Conservation (phyloP, 2,329 filamentous ascomycete genomes). For the Ophiocordyceps polyrhachis-furcata region DNA sequence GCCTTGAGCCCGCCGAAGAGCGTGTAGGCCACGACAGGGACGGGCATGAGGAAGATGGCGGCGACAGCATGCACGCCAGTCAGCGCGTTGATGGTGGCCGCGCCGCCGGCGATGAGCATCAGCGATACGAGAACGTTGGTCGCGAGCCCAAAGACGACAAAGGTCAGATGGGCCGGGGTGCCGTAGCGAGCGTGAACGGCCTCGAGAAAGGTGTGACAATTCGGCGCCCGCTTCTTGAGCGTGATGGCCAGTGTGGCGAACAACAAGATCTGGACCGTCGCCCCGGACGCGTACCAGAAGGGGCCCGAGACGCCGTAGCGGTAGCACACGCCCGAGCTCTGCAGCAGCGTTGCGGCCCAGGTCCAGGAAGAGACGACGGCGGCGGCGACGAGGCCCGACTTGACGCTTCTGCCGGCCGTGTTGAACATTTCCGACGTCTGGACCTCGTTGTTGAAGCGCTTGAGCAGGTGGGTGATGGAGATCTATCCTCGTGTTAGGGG, state of each 20-base stretch:
- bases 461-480: slow-evolving; percentile 50
- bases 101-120: slow-evolving; percentile 71
- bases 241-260: slow-evolving; percentile 86
- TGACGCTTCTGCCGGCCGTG: slow-evolving; percentile 73
- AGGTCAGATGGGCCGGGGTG: slow-evolving; percentile 50
- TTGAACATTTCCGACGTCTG: slow-evolving; percentile 90
- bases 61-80: slow-evolving; percentile 43
- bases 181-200: slow-evolving; percentile 71
- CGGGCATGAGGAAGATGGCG: slow-evolving; percentile 29
- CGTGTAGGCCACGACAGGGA: slow-evolving; percentile 48
- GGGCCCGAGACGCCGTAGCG: slow-evolving; percentile 49
- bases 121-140: slow-evolving; percentile 78
- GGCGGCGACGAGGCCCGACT: slow-evolving; percentile 70
- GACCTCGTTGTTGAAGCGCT: slow-evolving; percentile 43
- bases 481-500: slow-evolving; percentile 20
- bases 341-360: slow-evolving; percentile 70
- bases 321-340: slow-evolving; percentile 69
- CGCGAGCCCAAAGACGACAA: slow-evolving; percentile 63
- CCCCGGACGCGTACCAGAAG: slow-evolving; percentile 47
- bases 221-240: slow-evolving; percentile 69
- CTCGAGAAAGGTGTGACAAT: slow-evolving; percentile 73
- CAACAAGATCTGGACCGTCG: slow-evolving; percentile 71
- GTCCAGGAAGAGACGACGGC: slow-evolving; percentile 92
- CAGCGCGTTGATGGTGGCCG: slow-evolving; percentile 32
- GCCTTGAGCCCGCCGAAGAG: slow-evolving; percentile 66